A percentile compares a stretch with the other conserved stretches of the same genome.
These are phyloP conservation scores for Pichia cabralensis DNA, from an alignment of 805 yeast genomes.

Conservation along the genomic window DNA sequence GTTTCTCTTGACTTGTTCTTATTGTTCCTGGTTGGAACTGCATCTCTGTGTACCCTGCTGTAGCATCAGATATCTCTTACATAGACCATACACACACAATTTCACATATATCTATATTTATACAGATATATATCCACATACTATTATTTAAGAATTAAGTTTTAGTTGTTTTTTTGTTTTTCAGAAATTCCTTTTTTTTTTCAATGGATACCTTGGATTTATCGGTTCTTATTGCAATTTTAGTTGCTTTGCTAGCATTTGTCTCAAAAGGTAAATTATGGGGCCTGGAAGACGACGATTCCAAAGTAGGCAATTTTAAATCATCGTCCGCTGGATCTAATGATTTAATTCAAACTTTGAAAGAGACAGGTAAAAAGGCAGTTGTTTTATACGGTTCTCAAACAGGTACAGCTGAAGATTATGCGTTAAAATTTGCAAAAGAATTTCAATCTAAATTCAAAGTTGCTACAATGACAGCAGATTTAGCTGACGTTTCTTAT, in stretches of 20 bases:
- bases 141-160: no score
- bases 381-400: slow-evolving; percentile 88
- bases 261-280: slow-evolving; percentile 53
- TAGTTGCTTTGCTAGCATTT: slow-evolving; percentile 56
- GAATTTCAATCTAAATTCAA: slow-evolving; percentile 79
- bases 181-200: not conserved
- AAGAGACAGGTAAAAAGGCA: slow-evolving; percentile 58
- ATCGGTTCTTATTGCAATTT: slow-evolving; percentile 54
- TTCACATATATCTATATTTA: no score
- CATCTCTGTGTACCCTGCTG: no score
- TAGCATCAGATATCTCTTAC: no score
- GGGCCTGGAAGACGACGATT: slow-evolving; percentile 27
- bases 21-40: no score
- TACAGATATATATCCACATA: no score
- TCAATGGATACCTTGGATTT: slow-evolving; percentile 69
- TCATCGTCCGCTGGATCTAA: slow-evolving; percentile 31
- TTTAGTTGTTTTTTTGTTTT: not conserved
- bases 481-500: slow-evolving; percentile 79
- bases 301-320: slow-evolving; percentile 7
- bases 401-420: slow-evolving; percentile 98
- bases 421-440: slow-evolving; percentile 81
- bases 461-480: slow-evolving; percentile 74
- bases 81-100: no score
- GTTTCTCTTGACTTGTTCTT: no score
- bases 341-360: slow-evolving; percentile 49